Conservation (phyloP, 2,329 filamentous ascomycete genomes). For the Fusarium sublunatum region DNA sequence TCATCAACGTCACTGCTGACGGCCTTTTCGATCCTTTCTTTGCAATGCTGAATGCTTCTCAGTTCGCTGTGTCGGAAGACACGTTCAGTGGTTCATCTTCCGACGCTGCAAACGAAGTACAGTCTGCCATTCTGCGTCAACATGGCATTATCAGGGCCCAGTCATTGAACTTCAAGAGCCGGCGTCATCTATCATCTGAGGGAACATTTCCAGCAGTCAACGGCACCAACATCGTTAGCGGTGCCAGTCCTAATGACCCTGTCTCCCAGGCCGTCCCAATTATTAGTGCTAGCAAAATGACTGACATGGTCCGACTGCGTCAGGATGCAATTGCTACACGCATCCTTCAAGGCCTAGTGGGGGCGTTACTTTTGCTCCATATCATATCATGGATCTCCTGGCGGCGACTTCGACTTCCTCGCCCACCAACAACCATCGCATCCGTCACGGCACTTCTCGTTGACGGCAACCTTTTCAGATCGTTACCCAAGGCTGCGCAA, state of each 20-base stretch:
- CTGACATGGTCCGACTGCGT: slow-evolving; percentile 30
- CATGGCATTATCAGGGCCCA: slow-evolving; percentile 54
- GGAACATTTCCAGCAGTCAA: slow-evolving; percentile 38
- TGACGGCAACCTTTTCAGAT: slow-evolving; percentile 51
- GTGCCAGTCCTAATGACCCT: slow-evolving; percentile 35
- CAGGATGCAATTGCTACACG: slow-evolving; percentile 51
- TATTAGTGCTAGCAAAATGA: slow-evolving; percentile 28
- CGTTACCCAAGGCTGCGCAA: slow-evolving; percentile 42
- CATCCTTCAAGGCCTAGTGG: slow-evolving; percentile 50
- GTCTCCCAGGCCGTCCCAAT: slow-evolving; percentile 44
- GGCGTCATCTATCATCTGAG: slow-evolving; percentile 35
- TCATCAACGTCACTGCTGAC: slow-evolving; percentile 44
- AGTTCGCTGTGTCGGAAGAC: slow-evolving; percentile 46
- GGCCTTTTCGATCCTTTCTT: slow-evolving; percentile 53
- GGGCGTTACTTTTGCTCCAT: slow-evolving; percentile 44
- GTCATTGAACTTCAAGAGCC: slow-evolving; percentile 47
- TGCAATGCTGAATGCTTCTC: slow-evolving; percentile 49
- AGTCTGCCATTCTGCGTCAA: slow-evolving; percentile 51
- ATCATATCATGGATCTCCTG: slow-evolving; percentile 47
- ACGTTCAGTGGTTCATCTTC: slow-evolving; percentile 39
- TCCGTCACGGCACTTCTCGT: slow-evolving; percentile 52
- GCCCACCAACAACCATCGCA: slow-evolving; percentile 51
- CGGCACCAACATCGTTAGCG: slow-evolving; percentile 39
- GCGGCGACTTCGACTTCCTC: slow-evolving; percentile 46
- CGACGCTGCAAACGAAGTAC: slow-evolving; percentile 34